These are phyloP conservation scores for Scytalidium sp. DNA, from an alignment of 2,329 filamentous ascomycete genomes.

Conservation along the genomic window DNA sequence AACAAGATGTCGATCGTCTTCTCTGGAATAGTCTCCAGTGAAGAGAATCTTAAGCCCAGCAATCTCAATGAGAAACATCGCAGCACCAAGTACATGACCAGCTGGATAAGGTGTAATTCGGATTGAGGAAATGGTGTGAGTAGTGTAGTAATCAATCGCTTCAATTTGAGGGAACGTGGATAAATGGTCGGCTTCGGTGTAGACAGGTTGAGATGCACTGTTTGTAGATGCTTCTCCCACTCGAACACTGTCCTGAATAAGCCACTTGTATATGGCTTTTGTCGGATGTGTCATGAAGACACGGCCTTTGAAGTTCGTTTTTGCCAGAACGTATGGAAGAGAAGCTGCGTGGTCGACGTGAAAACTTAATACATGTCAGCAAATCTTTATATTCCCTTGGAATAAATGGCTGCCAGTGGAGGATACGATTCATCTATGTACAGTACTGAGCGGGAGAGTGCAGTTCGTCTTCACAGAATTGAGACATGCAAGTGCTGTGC, in stretches of 20 bases:
- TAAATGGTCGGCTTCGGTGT: constrained; percentile 92
- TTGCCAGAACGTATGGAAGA: constrained; percentile 94
- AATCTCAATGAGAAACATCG: constrained; percentile 98
- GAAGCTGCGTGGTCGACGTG: constrained; percentile 98
- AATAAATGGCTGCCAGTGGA: constrained; percentile 1
- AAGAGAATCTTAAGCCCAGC: constrained; percentile 96
- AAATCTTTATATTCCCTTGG: constrained; percentile 1
- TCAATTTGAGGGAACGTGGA: constrained; percentile 93
- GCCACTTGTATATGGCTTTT: constrained; percentile 99
- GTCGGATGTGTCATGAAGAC: constrained; percentile 99
- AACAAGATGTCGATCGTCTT: constrained; percentile 92
- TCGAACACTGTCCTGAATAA: constrained; percentile 94
- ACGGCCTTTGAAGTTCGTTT: constrained; percentile 94
- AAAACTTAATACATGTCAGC: constrained; percentile 62
- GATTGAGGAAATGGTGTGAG: constrained; percentile 94
- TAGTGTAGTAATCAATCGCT: constrained; percentile 97
- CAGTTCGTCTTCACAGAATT: constrained; percentile 28
- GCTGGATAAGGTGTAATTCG: constrained; percentile 96
- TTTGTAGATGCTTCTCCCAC: constrained; percentile 72
- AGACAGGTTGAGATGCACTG: constrained; percentile 69
- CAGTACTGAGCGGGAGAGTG: constrained; percentile 16
- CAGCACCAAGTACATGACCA: constrained; percentile 94
- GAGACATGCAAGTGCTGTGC: constrained; percentile 27
- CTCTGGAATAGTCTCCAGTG: constrained; percentile 94
- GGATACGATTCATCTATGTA: constrained; percentile 22